Conservation (phyloP, 78 protist species). For the Diacronema lutheri region DNA sequence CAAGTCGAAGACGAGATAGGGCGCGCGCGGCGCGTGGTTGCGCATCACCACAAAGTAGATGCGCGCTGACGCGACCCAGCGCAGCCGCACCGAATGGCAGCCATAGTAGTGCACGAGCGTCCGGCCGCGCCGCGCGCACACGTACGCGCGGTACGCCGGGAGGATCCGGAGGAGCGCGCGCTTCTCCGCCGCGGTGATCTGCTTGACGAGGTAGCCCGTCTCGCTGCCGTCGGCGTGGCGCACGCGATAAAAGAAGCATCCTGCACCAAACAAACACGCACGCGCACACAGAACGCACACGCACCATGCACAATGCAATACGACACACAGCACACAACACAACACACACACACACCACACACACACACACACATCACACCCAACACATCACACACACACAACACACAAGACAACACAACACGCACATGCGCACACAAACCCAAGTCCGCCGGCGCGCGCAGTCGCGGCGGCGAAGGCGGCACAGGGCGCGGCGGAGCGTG, state of each 20-base stretch:
- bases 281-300: too few relatives aligned
- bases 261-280: too few relatives aligned
- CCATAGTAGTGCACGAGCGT: not conserved
- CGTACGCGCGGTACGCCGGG: not conserved
- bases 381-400: too few relatives aligned
- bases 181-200: not conserved
- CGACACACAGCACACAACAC: too few relatives aligned
- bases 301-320: too few relatives aligned
- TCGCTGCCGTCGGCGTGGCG: not conserved
- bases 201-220: slow-evolving; percentile 12
- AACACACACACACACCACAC: too few relatives aligned
- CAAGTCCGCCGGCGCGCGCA: too few relatives aligned
- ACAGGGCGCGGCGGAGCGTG: too few relatives aligned
- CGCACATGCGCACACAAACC: too few relatives aligned
- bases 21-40: not conserved
- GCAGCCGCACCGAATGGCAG: slow-evolving; percentile 1
- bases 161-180: not conserved
- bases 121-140: not conserved
- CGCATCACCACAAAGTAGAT: slow-evolving; percentile 20
- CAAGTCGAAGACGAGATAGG: not conserved
- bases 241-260: slow-evolving; percentile 8
- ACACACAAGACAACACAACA: too few relatives aligned
- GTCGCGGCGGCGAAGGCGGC: too few relatives aligned
- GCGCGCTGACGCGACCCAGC: not conserved
- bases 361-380: too few relatives aligned